A percentile compares a stretch with the other conserved stretches of the same genome.
These are phyloP conservation scores for Sphaerobolus stellatus DNA, from an alignment of 1,284 basidiomycete species.

Conservation along the genomic window DNA sequence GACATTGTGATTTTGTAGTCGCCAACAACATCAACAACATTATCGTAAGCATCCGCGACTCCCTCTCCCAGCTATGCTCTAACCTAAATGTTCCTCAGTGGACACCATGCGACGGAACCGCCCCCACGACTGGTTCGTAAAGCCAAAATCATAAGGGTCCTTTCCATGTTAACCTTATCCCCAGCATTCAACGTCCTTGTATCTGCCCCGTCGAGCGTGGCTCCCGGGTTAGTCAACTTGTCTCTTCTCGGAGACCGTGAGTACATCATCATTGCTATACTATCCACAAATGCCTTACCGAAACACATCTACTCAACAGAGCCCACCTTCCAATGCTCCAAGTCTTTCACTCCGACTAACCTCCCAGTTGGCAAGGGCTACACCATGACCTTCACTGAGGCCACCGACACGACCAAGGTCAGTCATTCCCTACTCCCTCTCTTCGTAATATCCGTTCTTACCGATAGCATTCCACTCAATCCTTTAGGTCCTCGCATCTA, in stretches of 20 bases:
- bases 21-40: not conserved
- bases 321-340: conserved; percentile 60
- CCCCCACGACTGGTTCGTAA: conserved; percentile 1
- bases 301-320: conserved; percentile 33
- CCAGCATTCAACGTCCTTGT: conserved; percentile 11
- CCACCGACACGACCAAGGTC: conserved; percentile 57
- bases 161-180: not conserved
- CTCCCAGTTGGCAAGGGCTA: conserved; percentile 50
- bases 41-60: not conserved
- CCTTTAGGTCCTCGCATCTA: conserved; percentile 61
- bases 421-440: conserved; percentile 17
- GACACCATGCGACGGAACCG: conserved; percentile 4
- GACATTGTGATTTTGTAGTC: conserved; percentile 2
- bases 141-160: too few species aligned
- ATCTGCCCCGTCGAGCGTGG: not conserved
- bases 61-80: not conserved
- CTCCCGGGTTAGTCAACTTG: conserved; percentile 5
- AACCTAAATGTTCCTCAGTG: conserved; percentile 1
- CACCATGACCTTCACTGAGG: conserved; percentile 55
- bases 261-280: not conserved
- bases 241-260: conserved; percentile 3
- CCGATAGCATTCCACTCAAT: conserved; percentile 1
- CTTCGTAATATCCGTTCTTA: not conserved
- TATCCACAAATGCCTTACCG: not conserved
- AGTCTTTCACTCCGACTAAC: conserved; percentile 45